Percentiles rank a stretch among this genome's conserved stretches.
Evolutionary conservation across 495 filamentous ascomycete species (phyloP).

Genomic region (Bacidia gigantensis): DNA sequence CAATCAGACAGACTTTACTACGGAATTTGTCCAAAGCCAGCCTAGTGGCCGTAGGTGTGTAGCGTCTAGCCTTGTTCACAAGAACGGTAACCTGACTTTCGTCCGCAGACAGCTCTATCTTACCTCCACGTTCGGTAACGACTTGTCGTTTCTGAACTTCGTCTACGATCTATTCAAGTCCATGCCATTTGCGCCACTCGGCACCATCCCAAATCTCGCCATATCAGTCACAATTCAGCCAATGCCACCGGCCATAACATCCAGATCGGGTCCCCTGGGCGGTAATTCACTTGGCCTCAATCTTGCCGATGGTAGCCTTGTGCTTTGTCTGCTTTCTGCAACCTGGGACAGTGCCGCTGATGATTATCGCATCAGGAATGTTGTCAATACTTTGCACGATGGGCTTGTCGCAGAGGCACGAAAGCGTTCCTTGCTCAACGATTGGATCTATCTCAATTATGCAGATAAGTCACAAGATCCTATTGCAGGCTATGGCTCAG

Average conservation of each 20-base stretch:
- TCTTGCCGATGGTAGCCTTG: not conserved
- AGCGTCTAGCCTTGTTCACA: too few species aligned
- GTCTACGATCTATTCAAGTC: not conserved
- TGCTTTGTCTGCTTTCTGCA: not conserved
- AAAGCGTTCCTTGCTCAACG: not conserved
- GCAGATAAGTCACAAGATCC: not conserved
- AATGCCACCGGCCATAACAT: slow-evolving; percentile 6
- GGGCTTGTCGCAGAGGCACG: not conserved
- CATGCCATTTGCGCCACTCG: not conserved
- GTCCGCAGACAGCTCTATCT: not conserved
- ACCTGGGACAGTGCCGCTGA: not conserved
- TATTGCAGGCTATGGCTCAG: not conserved
- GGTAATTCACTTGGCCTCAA: not conserved
- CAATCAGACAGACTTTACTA: slow-evolving; percentile 21
- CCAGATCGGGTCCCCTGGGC: not conserved
- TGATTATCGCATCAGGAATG: not conserved
- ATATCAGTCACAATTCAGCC: not conserved
- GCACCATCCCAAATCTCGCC: not conserved
- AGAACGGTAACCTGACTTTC: too few species aligned
- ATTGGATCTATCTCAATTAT: not conserved
- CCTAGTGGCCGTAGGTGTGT: too few species aligned
- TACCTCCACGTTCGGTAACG: not conserved
- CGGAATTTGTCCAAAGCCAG: slow-evolving; percentile 16
- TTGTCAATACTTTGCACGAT: not conserved
- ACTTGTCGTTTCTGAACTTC: not conserved